These are phyloP conservation scores for Cornus kousa DNA, from an alignment of 148 eudicot species.

Conservation along the genomic window DNA sequence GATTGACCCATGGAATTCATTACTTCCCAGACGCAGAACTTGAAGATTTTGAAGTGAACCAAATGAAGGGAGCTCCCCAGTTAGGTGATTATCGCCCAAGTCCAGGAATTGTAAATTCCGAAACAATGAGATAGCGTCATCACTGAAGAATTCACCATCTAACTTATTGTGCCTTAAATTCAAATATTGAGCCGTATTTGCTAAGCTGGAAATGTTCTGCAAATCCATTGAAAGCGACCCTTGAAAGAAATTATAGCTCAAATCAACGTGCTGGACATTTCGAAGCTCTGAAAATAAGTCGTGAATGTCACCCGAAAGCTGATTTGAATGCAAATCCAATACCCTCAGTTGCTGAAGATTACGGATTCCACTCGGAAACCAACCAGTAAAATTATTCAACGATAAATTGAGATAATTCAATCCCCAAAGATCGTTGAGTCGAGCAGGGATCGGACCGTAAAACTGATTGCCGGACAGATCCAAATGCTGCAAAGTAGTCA, in stretches of 20 bases:
- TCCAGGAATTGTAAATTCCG: conserved; percentile 74
- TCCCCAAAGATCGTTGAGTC: conserved; percentile 63
- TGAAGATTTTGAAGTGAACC: conserved; percentile 52
- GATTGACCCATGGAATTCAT: conserved; percentile 59
- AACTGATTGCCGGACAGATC: conserved; percentile 74
- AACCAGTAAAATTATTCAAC: conserved; percentile 49
- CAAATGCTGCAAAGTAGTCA: conserved; percentile 47
- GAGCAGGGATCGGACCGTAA: conserved; percentile 71
- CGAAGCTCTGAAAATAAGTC: conserved; percentile 53
- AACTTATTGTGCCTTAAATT: conserved; percentile 63
- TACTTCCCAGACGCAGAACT: conserved; percentile 57
- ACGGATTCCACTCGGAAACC: conserved; percentile 58
- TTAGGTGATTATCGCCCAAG: conserved; percentile 61
- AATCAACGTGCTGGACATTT: conserved; percentile 65
- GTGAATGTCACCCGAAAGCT: conserved; percentile 56
- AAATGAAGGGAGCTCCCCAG: conserved; percentile 69
- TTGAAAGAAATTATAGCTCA: conserved; percentile 64
- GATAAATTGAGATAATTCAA: conserved; percentile 73
- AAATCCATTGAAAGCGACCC: conserved; percentile 46
- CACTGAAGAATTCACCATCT: conserved; percentile 54
- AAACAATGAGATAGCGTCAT: conserved; percentile 51
- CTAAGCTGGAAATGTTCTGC: conserved; percentile 52
- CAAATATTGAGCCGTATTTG: conserved; percentile 60
- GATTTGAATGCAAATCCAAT: conserved; percentile 63
- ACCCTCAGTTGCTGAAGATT: conserved; percentile 69